Base-by-base conservation (phyloP, 805 yeast genomes). In the Cyberlindnera bimundalis region DNA sequence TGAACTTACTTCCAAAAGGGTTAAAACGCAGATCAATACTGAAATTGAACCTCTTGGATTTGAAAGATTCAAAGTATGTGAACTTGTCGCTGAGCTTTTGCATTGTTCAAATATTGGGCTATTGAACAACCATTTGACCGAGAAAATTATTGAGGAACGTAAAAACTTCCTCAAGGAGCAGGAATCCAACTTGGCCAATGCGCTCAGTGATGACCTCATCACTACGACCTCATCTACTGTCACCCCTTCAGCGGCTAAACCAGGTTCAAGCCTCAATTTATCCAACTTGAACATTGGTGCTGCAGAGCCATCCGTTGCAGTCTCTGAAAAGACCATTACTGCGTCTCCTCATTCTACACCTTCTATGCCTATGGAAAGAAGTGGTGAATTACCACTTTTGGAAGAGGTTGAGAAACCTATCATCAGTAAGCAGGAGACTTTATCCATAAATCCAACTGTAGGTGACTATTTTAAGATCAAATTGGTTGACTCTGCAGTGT, bases 81-180 rank as follows among this genome's bases (percentile, higher is more conserved):
- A 93, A 65, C 71, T 93, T 30, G 81, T 91, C 32, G 99, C 99
- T 0, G 99, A 93, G 58, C 70, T 93, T 33, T 69, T 93, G 37
- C 99, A 93, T 64, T 93, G 99, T 59, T 88, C 96, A 10, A 93
- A 93, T 63, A 93, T 93, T 96, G 86, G 85, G 3, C 69, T 93
- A 21, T 72, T 93, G 43, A 93, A 91, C 60, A 90, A 90, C 45
- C 77, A 75, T 25, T 70, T 73, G 28, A 90, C 90, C 38, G 81
- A 86, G 56, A 68, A 68, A 33, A 72, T 88, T 25, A 76, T 89
- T 19, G 60, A 66, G 26, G 81, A 84, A 45, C 76, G 97, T 32
- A 96, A 91, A 52, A 61, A 60, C 9, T 76, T 80, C 44, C 71
- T 96, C 29, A 62, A 36, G 37, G 52, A 51, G 18, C 56, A 53